Conservation (phyloP, 805 yeast genomes). For the Clavispora carvajalis region DNA sequence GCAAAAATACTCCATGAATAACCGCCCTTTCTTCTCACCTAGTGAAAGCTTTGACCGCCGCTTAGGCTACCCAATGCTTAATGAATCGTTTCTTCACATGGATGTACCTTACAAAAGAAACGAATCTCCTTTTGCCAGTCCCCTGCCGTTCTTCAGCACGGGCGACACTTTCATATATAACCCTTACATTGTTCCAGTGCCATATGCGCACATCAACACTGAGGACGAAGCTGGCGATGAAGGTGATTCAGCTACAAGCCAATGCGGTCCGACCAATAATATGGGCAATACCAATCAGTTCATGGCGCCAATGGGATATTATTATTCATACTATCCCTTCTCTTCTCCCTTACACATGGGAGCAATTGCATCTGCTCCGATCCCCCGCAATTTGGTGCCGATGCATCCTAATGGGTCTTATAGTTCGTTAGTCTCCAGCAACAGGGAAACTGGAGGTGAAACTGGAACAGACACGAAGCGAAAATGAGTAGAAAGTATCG, state of each 20-base stretch:
- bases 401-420: not conserved
- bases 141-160: not conserved
- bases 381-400: not conserved
- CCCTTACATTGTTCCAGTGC: slow-evolving; percentile 1
- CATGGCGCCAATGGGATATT: not conserved
- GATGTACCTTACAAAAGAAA: not conserved
- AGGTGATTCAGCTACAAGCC: not conserved
- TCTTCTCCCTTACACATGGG: not conserved
- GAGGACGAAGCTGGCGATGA: not conserved
- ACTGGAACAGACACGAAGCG: not conserved
- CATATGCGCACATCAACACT: not conserved
- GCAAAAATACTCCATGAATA: not conserved
- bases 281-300: not conserved
- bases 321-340: not conserved
- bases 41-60: not conserved
- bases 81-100: not conserved
- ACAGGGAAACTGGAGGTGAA: not conserved
- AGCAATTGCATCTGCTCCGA: not conserved
- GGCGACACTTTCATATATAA: not conserved
- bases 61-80: not conserved
- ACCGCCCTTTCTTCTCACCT: too few relatives aligned
- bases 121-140: not conserved
- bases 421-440: not conserved
- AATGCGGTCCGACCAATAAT: not conserved
- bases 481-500: not conserved